A percentile compares a stretch with the other conserved stretches of the same genome.
Conservation (phyloP, 2,329 filamentous ascomycete species). For the Sordariomycetes sp. region DNA sequence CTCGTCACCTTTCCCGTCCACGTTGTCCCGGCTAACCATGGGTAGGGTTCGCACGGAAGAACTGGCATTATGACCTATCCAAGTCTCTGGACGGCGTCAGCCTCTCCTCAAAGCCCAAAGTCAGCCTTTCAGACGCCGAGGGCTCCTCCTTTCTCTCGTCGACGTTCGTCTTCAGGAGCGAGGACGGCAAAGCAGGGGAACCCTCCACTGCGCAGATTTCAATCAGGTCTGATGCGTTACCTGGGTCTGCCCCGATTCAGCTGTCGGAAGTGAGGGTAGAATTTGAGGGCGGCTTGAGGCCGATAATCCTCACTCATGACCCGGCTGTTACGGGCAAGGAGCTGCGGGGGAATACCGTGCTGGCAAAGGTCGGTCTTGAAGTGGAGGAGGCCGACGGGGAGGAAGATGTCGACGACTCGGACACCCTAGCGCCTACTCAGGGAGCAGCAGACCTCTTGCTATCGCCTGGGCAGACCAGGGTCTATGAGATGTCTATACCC, state of each 20-base stretch:
- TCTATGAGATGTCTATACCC: slow-evolving; percentile 61
- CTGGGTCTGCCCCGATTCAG: slow-evolving; percentile 37
- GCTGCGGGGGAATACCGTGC: slow-evolving; percentile 11
- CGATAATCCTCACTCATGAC: slow-evolving; percentile 39
- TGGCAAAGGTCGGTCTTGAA: slow-evolving; percentile 17
- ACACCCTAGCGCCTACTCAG: slow-evolving; percentile 7
- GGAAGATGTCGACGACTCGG: slow-evolving; percentile 14
- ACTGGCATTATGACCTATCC: slow-evolving; percentile 52
- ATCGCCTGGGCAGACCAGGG: slow-evolving; percentile 52
- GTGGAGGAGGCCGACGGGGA: slow-evolving; percentile 2
- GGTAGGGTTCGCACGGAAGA: slow-evolving; percentile 40
- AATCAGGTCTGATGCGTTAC: slow-evolving; percentile 44
- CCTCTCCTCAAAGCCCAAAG: slow-evolving; percentile 30
- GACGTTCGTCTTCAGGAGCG: slow-evolving; percentile 46
- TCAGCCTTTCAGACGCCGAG: slow-evolving; percentile 39
- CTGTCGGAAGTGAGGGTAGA: slow-evolving; percentile 40
- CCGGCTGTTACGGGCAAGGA: slow-evolving; percentile 7
- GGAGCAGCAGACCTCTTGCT: slow-evolving; percentile 5
- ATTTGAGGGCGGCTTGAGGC: slow-evolving; percentile 47
- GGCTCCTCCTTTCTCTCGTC: slow-evolving; percentile 42
- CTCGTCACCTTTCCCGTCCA: neutral
- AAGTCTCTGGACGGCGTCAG: slow-evolving; percentile 42
- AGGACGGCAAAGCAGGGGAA: slow-evolving; percentile 52
- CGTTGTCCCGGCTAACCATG: slow-evolving; percentile 5
- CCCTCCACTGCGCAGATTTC: slow-evolving; percentile 45